Evolutionary conservation across 768 basidiomycete genomes (phyloP).

Genomic region (Dioszegia crocea): DNA sequence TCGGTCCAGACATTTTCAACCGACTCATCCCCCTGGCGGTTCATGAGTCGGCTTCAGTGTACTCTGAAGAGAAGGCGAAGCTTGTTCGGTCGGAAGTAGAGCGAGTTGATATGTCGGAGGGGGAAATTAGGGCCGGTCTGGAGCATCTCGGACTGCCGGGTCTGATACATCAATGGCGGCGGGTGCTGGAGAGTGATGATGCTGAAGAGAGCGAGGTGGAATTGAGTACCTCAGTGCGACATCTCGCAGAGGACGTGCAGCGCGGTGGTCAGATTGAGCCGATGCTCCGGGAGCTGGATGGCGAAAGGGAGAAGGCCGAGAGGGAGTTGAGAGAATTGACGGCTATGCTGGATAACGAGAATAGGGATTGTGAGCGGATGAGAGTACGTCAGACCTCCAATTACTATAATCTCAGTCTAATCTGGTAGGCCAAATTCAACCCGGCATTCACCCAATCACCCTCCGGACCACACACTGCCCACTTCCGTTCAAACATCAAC

Average conservation of each 20-base stretch:
- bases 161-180: slow-evolving; percentile 49
- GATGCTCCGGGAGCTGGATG: slow-evolving; percentile 66
- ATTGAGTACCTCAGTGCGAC: slow-evolving; percentile 49
- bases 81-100: slow-evolving; percentile 83
- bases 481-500: slow-evolving; percentile 72
- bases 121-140: slow-evolving; percentile 69
- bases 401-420: background rate
- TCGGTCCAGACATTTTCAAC: slow-evolving; percentile 85
- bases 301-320: slow-evolving; percentile 58
- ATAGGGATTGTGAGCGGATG: slow-evolving; percentile 79
- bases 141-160: slow-evolving; percentile 77
- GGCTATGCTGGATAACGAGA: slow-evolving; percentile 73
- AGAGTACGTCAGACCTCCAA: slow-evolving; percentile 50
- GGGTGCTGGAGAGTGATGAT: slow-evolving; percentile 57
- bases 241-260: slow-evolving; percentile 56
- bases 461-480: slow-evolving; percentile 66
- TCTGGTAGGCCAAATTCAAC: slow-evolving; percentile 65
- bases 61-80: slow-evolving; percentile 98
- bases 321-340: slow-evolving; percentile 62
- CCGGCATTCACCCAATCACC: slow-evolving; percentile 84
- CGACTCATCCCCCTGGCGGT: slow-evolving; percentile 86
- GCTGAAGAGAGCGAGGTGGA: slow-evolving; percentile 61
- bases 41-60: slow-evolving; percentile 91
- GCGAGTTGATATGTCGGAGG: slow-evolving; percentile 76
- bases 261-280: slow-evolving; percentile 58